Evolutionary conservation across 1,139 yeast genomes (phyloP).

Genomic region (Suhomyces terraborum): DNA sequence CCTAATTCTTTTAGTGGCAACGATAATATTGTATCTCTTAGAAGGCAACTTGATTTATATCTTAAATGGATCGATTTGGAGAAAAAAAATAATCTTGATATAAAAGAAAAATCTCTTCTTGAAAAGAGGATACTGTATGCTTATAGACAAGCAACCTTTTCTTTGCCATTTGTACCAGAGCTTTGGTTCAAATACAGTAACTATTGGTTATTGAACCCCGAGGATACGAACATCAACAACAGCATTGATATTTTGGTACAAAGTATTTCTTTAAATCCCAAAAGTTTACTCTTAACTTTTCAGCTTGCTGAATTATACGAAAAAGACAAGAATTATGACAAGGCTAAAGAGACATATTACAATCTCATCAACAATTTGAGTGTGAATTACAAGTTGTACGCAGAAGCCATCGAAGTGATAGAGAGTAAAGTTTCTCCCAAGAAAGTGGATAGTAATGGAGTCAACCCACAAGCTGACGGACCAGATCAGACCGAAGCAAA

Average conservation of each 20-base stretch:
- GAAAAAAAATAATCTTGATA: slow-evolving; percentile 63
- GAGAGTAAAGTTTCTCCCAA: slow-evolving; percentile 19
- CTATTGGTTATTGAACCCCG: slow-evolving; percentile 34
- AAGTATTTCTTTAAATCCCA: slow-evolving; percentile 68
- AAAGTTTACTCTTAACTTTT: slow-evolving; percentile 66
- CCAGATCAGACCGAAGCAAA: slow-evolving; percentile 7
- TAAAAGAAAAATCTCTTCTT: slow-evolving; percentile 50
- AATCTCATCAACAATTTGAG: slow-evolving; percentile 47
- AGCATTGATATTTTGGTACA: slow-evolving; percentile 49
- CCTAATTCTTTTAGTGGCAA: slow-evolving; percentile 28
- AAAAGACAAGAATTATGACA: slow-evolving; percentile 51
- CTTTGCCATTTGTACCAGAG: slow-evolving; percentile 74
- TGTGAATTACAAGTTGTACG: slow-evolving; percentile 31
- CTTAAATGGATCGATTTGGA: slow-evolving; percentile 81
- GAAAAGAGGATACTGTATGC: slow-evolving; percentile 70
- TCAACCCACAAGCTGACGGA: slow-evolving; percentile 14
- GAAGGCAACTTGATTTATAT: slow-evolving; percentile 60
- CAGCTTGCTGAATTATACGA: slow-evolving; percentile 74
- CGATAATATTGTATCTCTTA: slow-evolving; percentile 28
- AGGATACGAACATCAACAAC: slow-evolving; percentile 36
- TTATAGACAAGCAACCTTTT: slow-evolving; percentile 69
- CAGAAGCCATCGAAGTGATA: slow-evolving; percentile 27
- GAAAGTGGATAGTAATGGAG: slow-evolving; percentile 18
- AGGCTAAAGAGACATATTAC: slow-evolving; percentile 55
- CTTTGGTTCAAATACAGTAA: slow-evolving; percentile 73